Base-by-base conservation (phyloP, 306 rosid species). In the Coriaria nepalensis region DNA sequence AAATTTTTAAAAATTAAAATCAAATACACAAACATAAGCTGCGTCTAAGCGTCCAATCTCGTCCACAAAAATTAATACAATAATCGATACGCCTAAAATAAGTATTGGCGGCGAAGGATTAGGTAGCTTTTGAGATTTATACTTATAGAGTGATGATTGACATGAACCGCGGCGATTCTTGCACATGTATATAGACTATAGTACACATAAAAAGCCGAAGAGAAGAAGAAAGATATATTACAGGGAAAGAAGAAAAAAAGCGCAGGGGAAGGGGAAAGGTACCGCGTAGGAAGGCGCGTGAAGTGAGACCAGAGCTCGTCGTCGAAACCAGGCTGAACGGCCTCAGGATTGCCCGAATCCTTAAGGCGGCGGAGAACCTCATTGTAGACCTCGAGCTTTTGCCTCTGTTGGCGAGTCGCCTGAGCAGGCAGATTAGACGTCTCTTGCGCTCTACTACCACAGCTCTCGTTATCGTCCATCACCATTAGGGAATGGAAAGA, bases 221-320 rank as follows among this genome's bases (percentile, higher is more conserved):
- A 55, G 33, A 67, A 48, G 29, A 40, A 62, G 13, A n/a, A 9
- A 40, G 4, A 44, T 32, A 48, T 45, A 43, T 45, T 52, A 52
- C 42, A 33, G 43, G 53, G 35, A 43, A 53, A 8, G 43, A 47
- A 48, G 58, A 57, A 53, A 20, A 48, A 40, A 49, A 42, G 15
- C 40, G 46, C 34, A 55, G 51, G 50, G 52, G 33, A 40, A 62
- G n/a, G n/a, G n/a, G n/a, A n/a, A 56, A 55, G 52, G 66, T 52
- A 92, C 99, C 99, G 82, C 56, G 96, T 44, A 7, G 99, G 99
- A 8, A 92, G 99, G 59, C 96, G 94, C 70, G 79, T 82, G 57
- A 92, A 92, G 76, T 92, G 99, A 67, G 85, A 56, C 96, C 93
- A 92, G 12, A 92, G 93, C 60, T 75, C 73, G 56, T 82, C 93